Evolutionary conservation across 2,329 filamentous ascomycete genomes (phyloP), one percentile per base, ranked within the genome.

Genomic region (Talaromyces marneffei): DNA sequence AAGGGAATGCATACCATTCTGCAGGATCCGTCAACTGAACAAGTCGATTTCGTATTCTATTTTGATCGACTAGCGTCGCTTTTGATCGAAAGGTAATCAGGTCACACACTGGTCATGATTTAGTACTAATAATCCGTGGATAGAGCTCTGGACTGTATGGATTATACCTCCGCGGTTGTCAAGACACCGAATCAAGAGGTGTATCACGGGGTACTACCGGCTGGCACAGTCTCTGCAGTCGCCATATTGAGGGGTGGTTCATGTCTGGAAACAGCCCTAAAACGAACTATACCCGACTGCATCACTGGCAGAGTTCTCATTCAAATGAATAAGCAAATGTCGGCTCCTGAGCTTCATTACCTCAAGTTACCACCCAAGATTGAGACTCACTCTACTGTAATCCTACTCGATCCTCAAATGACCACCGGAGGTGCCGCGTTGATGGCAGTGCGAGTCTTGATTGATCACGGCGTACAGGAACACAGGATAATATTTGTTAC

Each of bases 1-100:
- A 83, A 82, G 61, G 92, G 87, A 52, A 96, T 99, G 84, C 92
- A 91, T 72, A 97, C 92, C 0, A 89, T 97, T 61, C 85, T 99
- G 42, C 88, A 95, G 70, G 84, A 94, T 68, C 88, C 90, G 18
- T 83, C 87, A 53, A 93, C 91, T 0, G 80, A 83, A 6, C 84
- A 90, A 44, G 93, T 96, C 71, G 92, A 97, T 68, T 97, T 97
- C 72, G 91, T 96, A 64, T 97, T 97, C 76, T 97, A 97, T 76
- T 97, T 97, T 74, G 92, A 99, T 75, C 85, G 94, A 39, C 80
- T 97, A 39, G 86, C 90, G 1, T 86, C 89, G n/a, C 80, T 97
- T 57, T 81, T 97, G 27, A 85, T 97, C 52, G 93, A 97, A 74
- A 83, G 78, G 70, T 82, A 77, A 58, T 65, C 62, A 16, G 16